Evolutionary conservation across 257 asterid genomes (phyloP).

Genomic region (Scutellaria galericulata): DNA sequence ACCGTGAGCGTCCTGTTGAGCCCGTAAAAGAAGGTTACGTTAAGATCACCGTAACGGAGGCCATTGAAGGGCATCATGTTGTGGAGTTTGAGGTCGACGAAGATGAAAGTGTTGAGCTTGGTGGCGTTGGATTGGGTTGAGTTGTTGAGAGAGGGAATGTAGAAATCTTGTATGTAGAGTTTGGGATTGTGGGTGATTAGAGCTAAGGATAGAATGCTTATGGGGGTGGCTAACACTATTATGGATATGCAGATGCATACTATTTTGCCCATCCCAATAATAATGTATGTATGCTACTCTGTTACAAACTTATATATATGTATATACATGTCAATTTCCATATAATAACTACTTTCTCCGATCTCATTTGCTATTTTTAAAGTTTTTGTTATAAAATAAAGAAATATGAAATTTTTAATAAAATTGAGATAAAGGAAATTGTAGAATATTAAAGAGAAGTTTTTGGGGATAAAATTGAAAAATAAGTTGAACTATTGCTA

Average conservation of each 20-base stretch:
- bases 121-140: background rate
- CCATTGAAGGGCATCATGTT: slow-evolving; percentile 37
- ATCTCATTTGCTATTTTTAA: too few species aligned
- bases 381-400: too few species aligned
- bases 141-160: slow-evolving; percentile 31
- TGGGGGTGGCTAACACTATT: background rate
- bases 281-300: too few species aligned
- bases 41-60: slow-evolving; percentile 23
- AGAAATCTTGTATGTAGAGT: slow-evolving; percentile 23
- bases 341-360: too few species aligned
- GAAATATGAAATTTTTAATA: too few species aligned
- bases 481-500: too few species aligned
- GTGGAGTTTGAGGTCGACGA: slow-evolving; percentile 35
- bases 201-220: slow-evolving; percentile 11
- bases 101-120: slow-evolving; percentile 32
- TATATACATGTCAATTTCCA: too few species aligned
- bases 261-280: too few species aligned
- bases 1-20: slow-evolving; percentile 20
- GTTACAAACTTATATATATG: too few species aligned
- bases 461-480: too few species aligned
- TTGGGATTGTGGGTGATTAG: slow-evolving; percentile 28
- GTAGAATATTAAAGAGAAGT: too few species aligned
- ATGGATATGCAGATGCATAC: background rate
- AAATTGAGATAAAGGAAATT: too few species aligned
- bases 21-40: slow-evolving; percentile 34